Evolutionary conservation across 1,284 basidiomycete genomes (phyloP).

Genomic region (Melampsora abietis-canadensis): DNA sequence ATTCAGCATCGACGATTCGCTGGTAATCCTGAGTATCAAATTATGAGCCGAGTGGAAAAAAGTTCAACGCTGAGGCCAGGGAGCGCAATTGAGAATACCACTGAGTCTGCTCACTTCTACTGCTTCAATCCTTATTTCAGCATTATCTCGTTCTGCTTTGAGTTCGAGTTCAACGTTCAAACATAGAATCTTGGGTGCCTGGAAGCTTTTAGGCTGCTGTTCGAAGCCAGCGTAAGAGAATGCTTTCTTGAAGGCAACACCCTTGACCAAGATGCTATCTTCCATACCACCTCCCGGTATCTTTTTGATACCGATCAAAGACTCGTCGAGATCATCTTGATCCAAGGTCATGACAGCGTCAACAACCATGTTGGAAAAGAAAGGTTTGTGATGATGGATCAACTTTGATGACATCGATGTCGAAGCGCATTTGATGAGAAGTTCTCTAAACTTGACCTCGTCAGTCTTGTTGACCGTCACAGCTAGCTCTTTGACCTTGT

Average conservation of each 20-base stretch:
- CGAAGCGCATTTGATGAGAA: constrained; percentile 91
- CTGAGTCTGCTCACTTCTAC: constrained; percentile 61
- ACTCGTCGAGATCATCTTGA: constrained; percentile 89
- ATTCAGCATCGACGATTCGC: constrained; percentile 98
- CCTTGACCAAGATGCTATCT: constrained; percentile 80
- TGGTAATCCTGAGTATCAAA: constrained; percentile 70
- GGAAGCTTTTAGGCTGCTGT: constrained; percentile 94
- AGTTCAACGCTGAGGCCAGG: background rate
- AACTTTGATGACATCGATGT: constrained; percentile 99
- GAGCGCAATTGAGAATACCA: constrained; percentile 13
- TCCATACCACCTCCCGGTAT: constrained; percentile 94
- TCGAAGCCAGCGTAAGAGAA: constrained; percentile 99
- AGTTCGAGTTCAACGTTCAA: constrained; percentile 97
- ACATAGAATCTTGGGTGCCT: constrained; percentile 82
- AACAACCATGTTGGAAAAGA: constrained; percentile 98
- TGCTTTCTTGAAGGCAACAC: constrained; percentile 99
- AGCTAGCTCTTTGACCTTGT: constrained; percentile 84
- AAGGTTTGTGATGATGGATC: constrained; percentile 97
- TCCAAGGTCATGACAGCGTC: constrained; percentile 91
- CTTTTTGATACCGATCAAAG: constrained; percentile 96
- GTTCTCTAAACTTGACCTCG: constrained; percentile 81
- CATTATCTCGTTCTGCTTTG: constrained; percentile 99
- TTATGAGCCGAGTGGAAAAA: background rate
- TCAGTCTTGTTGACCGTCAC: constrained; percentile 85
- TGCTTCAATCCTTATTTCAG: constrained; percentile 92